Conservation (phyloP, 805 yeast genomes). For the Wickerhamiella australiensis region DNA sequence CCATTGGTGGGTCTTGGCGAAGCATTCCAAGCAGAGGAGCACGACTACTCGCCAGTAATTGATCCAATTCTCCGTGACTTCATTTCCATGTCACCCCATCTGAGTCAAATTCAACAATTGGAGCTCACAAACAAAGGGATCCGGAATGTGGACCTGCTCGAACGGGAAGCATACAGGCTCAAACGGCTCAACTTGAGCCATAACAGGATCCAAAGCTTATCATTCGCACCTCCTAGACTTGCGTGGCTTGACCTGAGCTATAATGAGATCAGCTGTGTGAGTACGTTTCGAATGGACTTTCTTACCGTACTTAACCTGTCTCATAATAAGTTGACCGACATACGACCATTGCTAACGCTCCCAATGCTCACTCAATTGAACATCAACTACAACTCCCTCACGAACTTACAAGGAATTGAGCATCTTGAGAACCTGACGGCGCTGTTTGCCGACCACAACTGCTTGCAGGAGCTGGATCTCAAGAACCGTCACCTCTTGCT, state of each 20-base stretch:
- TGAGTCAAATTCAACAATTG: constrained; percentile 10
- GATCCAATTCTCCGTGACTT: not conserved
- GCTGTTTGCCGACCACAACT: constrained; percentile 17
- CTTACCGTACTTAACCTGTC: constrained; percentile 18
- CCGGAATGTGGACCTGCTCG: constrained; percentile 18
- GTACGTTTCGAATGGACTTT: constrained; percentile 16
- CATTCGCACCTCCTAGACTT: constrained; percentile 19
- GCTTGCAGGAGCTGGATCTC: constrained; percentile 13
- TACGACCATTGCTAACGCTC: constrained; percentile 16
- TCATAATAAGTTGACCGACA: constrained; percentile 16
- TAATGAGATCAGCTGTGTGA: constrained; percentile 15
- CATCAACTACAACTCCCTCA: constrained; percentile 17
- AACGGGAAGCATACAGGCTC: constrained; percentile 16
- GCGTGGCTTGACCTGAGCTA: constrained; percentile 16
- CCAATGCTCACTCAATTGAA: constrained; percentile 19
- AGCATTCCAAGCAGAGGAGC: not conserved
- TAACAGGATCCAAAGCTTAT: constrained; percentile 16
- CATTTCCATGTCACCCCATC: not conserved
- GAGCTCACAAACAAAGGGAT: constrained; percentile 17
- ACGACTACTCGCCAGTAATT: not conserved
- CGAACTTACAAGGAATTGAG: constrained; percentile 16
- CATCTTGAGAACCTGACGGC: constrained; percentile 17
- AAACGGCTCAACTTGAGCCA: constrained; percentile 15
- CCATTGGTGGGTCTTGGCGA: not conserved
- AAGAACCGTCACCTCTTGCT: not conserved